Percentiles rank a stretch among this genome's conserved stretches.
Conservation (phyloP, 176 grass and related monocot genomes). For the Cymbopogon citratus region DNA sequence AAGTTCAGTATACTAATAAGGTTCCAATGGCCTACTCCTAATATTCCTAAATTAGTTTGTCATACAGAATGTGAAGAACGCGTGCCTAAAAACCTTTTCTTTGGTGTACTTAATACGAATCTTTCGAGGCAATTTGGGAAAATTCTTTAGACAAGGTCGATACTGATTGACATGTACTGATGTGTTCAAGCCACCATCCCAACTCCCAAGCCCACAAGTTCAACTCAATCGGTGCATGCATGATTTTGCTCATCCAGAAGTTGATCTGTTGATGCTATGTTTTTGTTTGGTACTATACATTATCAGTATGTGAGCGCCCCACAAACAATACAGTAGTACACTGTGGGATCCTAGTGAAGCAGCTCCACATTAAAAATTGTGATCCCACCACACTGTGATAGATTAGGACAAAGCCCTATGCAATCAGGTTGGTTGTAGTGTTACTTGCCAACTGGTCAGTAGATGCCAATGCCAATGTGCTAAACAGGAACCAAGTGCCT, state of each 20-base stretch:
- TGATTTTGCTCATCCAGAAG: background rate
- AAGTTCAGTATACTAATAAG: slow-evolving; percentile 10
- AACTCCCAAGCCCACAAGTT: background rate
- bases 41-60: background rate
- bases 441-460: slow-evolving; percentile 32
- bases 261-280: background rate
- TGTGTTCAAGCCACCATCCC: slow-evolving; percentile 10
- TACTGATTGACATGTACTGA: background rate
- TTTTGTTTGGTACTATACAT: slow-evolving; percentile 11
- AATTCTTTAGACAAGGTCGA: slow-evolving; percentile 4
- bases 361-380: slow-evolving; percentile 27
- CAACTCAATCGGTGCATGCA: background rate
- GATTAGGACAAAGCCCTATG: slow-evolving; percentile 19
- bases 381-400: slow-evolving; percentile 16
- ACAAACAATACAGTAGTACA: background rate
- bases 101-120: background rate
- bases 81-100: background rate
- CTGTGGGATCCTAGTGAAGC: slow-evolving; percentile 13
- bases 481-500: background rate
- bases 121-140: background rate
- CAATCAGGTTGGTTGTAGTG: slow-evolving; percentile 28
- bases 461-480: slow-evolving; percentile 34
- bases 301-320: slow-evolving; percentile 10
- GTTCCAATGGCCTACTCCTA: background rate
- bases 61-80: background rate